Evolutionary conservation across 768 basidiomycete species (phyloP).

Genomic region (Suillus bovinus): DNA sequence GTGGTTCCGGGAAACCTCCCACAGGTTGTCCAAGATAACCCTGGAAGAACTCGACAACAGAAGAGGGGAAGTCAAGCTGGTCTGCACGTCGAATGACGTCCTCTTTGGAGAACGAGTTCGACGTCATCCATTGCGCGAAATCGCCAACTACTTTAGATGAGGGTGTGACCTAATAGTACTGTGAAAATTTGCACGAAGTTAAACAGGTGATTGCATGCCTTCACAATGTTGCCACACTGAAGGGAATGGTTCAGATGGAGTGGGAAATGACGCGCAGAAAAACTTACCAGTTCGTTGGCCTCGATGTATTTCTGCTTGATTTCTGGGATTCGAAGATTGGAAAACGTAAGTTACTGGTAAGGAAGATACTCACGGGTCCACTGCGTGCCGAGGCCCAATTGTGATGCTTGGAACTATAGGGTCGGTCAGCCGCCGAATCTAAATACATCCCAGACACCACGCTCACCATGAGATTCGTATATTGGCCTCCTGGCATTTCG

Average conservation of each 20-base stretch:
- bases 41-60: conserved; percentile 98
- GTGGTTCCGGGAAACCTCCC: conserved; percentile 97
- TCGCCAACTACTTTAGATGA: conserved; percentile 99
- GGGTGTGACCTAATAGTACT: conserved; percentile 73
- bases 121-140: conserved; percentile 99
- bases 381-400: conserved; percentile 94
- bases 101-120: conserved; percentile 84
- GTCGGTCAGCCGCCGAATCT: conserved; percentile 14
- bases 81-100: conserved; percentile 87
- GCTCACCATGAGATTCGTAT: conserved; percentile 88
- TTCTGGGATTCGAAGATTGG: conserved; percentile 44
- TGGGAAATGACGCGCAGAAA: conserved; percentile 14
- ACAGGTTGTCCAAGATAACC: conserved; percentile 98
- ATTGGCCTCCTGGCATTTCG: conserved; percentile 99
- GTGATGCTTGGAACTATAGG: conserved; percentile 93
- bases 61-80: conserved; percentile 95
- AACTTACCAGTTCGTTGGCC: conserved; percentile 87
- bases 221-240: conserved; percentile 96
- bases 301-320: conserved; percentile 99
- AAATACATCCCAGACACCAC: conserved; percentile 1
- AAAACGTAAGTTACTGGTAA: conserved; percentile 14
- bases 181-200: not conserved
- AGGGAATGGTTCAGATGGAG: conserved; percentile 10
- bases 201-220: conserved; percentile 39
- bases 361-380: conserved; percentile 67